Conservation (phyloP, 768 basidiomycete species). For the Leucocoprinus sp. region DNA sequence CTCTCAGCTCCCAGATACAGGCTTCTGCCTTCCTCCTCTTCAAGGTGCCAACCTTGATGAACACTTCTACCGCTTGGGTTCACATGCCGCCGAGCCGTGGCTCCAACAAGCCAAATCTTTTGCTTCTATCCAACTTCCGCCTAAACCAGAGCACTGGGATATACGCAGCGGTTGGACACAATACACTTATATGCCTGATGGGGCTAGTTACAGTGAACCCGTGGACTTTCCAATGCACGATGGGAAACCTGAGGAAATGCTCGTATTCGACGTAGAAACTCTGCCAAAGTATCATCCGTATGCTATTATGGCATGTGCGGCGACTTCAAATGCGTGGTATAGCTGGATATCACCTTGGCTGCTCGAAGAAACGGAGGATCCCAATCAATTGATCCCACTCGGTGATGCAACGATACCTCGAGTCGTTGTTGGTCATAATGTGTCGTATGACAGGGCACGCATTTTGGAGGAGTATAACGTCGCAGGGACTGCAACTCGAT, state of each 20-base stretch:
- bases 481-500: slow-evolving; percentile 60
- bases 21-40: slow-evolving; percentile 77
- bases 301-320: slow-evolving; percentile 85
- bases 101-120: slow-evolving; percentile 58
- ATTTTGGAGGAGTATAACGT: slow-evolving; percentile 78
- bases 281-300: slow-evolving; percentile 76
- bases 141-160: slow-evolving; percentile 42
- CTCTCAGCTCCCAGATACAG: slow-evolving; percentile 70
- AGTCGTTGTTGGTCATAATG: slow-evolving; percentile 87
- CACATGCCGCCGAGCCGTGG: slow-evolving; percentile 67
- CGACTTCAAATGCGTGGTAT: slow-evolving; percentile 82
- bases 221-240: slow-evolving; percentile 61
- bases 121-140: slow-evolving; percentile 45
- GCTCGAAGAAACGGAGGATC: slow-evolving; percentile 44
- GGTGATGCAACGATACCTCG: slow-evolving; percentile 46
- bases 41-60: slow-evolving; percentile 77
- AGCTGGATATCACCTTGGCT: slow-evolving; percentile 96
- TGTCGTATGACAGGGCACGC: slow-evolving; percentile 87
- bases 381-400: slow-evolving; percentile 68
- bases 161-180: slow-evolving; percentile 83
- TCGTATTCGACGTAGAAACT: slow-evolving; percentile 93
- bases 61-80: slow-evolving; percentile 82
- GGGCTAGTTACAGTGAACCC: slow-evolving; percentile 66
- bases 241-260: slow-evolving; percentile 58
- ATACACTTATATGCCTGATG: slow-evolving; percentile 65